These are phyloP conservation scores for Austroboletus niveus DNA, from an alignment of 1,284 basidiomycete genomes.

Conservation along the genomic window DNA sequence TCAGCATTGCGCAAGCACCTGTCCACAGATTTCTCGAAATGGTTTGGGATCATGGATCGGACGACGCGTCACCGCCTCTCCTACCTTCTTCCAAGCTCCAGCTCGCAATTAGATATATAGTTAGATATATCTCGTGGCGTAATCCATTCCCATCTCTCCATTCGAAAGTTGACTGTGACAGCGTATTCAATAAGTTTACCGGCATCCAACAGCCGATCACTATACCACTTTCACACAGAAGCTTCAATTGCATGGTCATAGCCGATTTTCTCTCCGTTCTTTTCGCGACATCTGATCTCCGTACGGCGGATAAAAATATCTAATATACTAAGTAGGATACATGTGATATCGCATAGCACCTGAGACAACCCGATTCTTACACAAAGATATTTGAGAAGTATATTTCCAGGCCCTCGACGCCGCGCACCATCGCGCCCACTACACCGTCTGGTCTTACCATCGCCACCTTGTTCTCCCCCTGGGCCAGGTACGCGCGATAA, in stretches of 20 bases:
- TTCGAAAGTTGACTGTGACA: too few relatives aligned
- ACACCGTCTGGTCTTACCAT: constrained; percentile 40
- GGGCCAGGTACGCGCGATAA: constrained; percentile 20
- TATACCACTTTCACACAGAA: too few relatives aligned
- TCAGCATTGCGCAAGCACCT: not conserved
- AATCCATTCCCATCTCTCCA: too few relatives aligned
- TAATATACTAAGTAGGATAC: too few relatives aligned
- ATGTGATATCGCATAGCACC: too few relatives aligned
- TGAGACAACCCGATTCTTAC: not conserved
- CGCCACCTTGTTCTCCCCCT: constrained; percentile 16
- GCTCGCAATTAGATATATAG: not conserved
- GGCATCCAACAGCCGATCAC: too few relatives aligned
- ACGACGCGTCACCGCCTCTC: not conserved
- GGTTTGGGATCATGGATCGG: not conserved
- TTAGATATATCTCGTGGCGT: not conserved
- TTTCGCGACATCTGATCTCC: too few relatives aligned
- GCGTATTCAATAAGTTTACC: too few relatives aligned
- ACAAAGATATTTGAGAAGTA: constrained; percentile 29
- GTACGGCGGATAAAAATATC: too few relatives aligned
- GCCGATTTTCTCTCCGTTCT: too few relatives aligned
- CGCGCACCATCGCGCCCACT: constrained; percentile 34
- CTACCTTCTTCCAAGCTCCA: not conserved
- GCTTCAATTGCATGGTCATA: too few relatives aligned
- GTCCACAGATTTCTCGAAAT: not conserved
- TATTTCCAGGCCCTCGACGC: constrained; percentile 25